Base-by-base conservation (phyloP, 768 basidiomycete species). In the Lentinula boryana region DNA sequence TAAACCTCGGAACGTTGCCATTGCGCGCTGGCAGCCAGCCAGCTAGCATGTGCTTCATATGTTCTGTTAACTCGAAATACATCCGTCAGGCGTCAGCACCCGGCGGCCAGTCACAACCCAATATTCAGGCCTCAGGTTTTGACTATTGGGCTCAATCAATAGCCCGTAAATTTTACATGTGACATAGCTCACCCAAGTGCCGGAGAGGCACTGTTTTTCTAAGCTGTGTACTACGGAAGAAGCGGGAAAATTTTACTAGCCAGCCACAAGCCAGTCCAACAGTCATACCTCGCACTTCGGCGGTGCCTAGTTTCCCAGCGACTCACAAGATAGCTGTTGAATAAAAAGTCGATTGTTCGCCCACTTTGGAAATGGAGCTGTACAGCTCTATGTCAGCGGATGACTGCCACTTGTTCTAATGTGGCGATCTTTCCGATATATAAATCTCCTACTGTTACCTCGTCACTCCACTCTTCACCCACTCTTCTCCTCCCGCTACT, bases 251-350 rank as follows among this genome's bases (percentile, higher is more conserved):
- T 33, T 33, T 33, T 32, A 1, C 13, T 52, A 12, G 31, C 51
- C 51, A 27, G 27, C 27, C 27, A 27, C 27, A 27, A 27, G 27
- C 27, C 50, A 35, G 16, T 33, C 13, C 50, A 52, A n/a, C 48
- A 16, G 16, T n/a, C 16, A 16, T 15, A 7, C 41, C 16, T 43
- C 10, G 16, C 5, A 4, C 16, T n/a, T 44, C 16, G 27, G 15
- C 46, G 46, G 46, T 58, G 57, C 57, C 43, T 48, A 49, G 46
- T 48, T 38, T 40, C 21, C 33, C 35, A 52, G 46, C 46, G 13
- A 43, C 13, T 35, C n/a, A 35, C n/a, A 56, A 43, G 23, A 48
- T 48, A 49, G 57, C 57, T 58, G 57, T 58, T 32, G 32, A 48
- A 12, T 40, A 2, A 12, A 6, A 40, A 13, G 27, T 56, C 15